Conservation (phyloP, 306 rosid species). For the Vigna hirtella region DNA sequence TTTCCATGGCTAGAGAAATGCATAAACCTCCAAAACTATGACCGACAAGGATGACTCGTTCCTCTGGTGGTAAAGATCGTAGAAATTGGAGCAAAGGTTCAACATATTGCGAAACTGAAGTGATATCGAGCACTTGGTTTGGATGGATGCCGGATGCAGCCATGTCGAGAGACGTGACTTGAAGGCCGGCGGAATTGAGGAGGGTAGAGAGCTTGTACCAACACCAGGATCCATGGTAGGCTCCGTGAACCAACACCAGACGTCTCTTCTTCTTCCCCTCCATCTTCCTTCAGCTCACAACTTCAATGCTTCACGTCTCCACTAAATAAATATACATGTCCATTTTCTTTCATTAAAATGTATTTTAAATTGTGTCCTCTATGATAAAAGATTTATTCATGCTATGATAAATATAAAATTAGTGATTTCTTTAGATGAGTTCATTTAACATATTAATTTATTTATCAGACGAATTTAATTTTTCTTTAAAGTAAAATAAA, state of each 20-base stretch:
- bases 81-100: conserved; percentile 59
- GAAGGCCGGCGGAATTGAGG: conserved; percentile 53
- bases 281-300: neutral
- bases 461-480: too few relatives aligned
- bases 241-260: conserved; percentile 68
- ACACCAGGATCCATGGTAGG: conserved; percentile 67
- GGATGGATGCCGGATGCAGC: conserved; percentile 62
- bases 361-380: too few relatives aligned
- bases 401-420: too few relatives aligned
- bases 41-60: conserved; percentile 65
- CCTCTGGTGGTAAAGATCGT: conserved; percentile 44
- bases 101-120: conserved; percentile 45
- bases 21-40: conserved; percentile 61
- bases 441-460: too few relatives aligned
- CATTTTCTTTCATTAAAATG: too few relatives aligned
- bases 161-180: conserved; percentile 61
- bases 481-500: too few relatives aligned
- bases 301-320: too few relatives aligned
- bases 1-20: conserved; percentile 68
- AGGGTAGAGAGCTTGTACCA: conserved; percentile 61
- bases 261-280: conserved; percentile 36
- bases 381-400: too few relatives aligned
- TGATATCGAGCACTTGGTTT: conserved; percentile 44
- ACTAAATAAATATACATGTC: too few relatives aligned
- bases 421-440: too few relatives aligned